Evolutionary conservation across 495 filamentous ascomycete species (phyloP).

Genomic region (Chaetomidium leptoderma): DNA sequence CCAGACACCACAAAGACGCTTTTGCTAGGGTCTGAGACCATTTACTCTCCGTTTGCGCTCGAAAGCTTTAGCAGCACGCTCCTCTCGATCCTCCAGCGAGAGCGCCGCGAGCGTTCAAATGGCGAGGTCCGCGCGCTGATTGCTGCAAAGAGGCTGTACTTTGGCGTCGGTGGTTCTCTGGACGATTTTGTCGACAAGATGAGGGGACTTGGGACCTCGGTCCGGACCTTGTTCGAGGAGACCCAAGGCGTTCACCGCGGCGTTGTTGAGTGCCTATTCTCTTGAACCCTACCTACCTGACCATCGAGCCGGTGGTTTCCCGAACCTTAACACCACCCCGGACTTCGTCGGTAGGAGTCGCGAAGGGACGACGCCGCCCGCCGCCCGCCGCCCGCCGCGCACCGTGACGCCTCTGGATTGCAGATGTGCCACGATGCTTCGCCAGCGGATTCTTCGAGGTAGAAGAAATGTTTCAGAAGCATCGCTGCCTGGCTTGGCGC

Average conservation of each 20-base stretch:
- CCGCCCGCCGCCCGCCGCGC: background rate
- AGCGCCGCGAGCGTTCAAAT: conserved; percentile 38
- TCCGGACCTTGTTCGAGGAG: conserved; percentile 60
- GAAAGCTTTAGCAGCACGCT: conserved; percentile 69
- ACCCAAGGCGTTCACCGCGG: conserved; percentile 54
- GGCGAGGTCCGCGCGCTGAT: conserved; percentile 62
- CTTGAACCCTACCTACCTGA: conserved; percentile 14
- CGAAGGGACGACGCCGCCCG: background rate
- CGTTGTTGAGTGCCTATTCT: conserved; percentile 45
- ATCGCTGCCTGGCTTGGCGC: conserved; percentile 7
- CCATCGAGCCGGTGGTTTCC: background rate
- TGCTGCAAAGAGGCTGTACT: conserved; percentile 90
- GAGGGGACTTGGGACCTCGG: conserved; percentile 49
- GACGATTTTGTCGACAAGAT: conserved; percentile 75
- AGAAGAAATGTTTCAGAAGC: conserved; percentile 13
- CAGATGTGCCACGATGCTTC: background rate
- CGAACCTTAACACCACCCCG: background rate
- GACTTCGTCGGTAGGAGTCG: background rate
- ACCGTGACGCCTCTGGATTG: background rate
- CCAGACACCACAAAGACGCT: conserved; percentile 38
- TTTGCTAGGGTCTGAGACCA: conserved; percentile 86
- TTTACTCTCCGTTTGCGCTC: conserved; percentile 80
- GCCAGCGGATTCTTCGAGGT: background rate
- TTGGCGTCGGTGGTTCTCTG: conserved; percentile 90
- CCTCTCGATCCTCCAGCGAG: conserved; percentile 55